A percentile compares a stretch with the other conserved stretches of the same genome.
Conservation (phyloP, 2,329 filamentous ascomycete genomes). For the Colletotrichum sp. region DNA sequence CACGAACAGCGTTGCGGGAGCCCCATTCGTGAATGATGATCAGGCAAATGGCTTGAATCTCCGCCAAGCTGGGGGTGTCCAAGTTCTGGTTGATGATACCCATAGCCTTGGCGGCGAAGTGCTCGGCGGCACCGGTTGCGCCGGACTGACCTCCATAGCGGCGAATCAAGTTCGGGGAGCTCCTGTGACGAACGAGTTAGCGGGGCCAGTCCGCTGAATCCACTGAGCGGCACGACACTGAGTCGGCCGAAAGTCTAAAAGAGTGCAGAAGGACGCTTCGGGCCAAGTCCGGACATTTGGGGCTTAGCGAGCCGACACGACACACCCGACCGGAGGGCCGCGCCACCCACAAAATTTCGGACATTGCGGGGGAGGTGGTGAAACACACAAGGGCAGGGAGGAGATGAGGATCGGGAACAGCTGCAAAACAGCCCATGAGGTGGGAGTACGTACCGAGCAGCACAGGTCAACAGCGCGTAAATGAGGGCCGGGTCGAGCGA, state of each 20-base stretch:
- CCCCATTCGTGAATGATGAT: slow-evolving; percentile 70
- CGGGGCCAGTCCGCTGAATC: background rate
- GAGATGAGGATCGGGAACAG: slow-evolving; percentile 20
- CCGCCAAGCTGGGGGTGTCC: slow-evolving; percentile 63
- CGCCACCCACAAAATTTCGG: slow-evolving; percentile 18
- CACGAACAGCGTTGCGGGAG: slow-evolving; percentile 64
- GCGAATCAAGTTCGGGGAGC: slow-evolving; percentile 61
- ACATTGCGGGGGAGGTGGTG: slow-evolving; percentile 25
- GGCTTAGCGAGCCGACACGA: slow-evolving; percentile 6
- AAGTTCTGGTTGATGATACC: slow-evolving; percentile 62
- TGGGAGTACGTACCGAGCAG: slow-evolving; percentile 55
- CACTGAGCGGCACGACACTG: background rate
- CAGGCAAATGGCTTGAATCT: slow-evolving; percentile 66
- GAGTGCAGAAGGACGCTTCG: background rate
- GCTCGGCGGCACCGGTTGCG: slow-evolving; percentile 60
- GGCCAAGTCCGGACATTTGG: slow-evolving; percentile 15
- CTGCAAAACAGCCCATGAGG: background rate
- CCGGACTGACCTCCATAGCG: slow-evolving; percentile 60
- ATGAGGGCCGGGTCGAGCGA: slow-evolving; percentile 61
- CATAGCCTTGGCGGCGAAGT: slow-evolving; percentile 64
- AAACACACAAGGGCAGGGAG: slow-evolving; percentile 25
- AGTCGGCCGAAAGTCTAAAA: slow-evolving; percentile 10
- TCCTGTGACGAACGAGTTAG: slow-evolving; percentile 39
- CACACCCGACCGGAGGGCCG: slow-evolving; percentile 18
- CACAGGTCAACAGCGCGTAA: slow-evolving; percentile 62